phyloP scores from a whole-genome alignment of 371 early-diverging fungal species.

The Quaeritorhiza haematococci region DNA sequence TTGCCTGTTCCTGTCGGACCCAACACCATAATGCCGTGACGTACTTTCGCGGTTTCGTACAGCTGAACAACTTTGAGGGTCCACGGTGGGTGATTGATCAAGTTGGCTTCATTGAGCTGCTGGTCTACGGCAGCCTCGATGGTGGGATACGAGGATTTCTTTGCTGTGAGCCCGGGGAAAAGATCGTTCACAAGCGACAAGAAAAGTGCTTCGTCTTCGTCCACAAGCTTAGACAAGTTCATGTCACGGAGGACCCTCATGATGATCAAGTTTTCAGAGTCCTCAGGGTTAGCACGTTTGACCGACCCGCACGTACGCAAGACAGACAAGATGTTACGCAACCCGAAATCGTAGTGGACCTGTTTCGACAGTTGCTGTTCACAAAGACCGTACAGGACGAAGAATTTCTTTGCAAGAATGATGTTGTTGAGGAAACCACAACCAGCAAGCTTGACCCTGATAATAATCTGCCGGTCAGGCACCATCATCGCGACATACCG shows the following conservation, averaged over 20 bases:
- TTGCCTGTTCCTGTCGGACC: constrained; percentile 62
- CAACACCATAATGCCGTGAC: constrained; percentile 61
- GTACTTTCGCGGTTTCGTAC: constrained; percentile 54
- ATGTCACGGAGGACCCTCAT: constrained; percentile 62
- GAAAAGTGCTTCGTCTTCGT: constrained; percentile 59
- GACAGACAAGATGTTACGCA: constrained; percentile 60
- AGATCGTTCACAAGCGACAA: constrained; percentile 53
- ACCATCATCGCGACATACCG: constrained; percentile 67
- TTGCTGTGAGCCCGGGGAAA: constrained; percentile 54
- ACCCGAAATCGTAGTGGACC: constrained; percentile 66
- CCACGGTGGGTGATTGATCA: constrained; percentile 57
- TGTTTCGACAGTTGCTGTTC: constrained; percentile 59
- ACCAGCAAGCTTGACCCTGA: constrained; percentile 59
- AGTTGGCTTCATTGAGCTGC: constrained; percentile 46
- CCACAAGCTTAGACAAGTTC: constrained; percentile 60
- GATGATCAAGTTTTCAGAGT: constrained; percentile 52
- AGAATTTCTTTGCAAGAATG: constrained; percentile 57
- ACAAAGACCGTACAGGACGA: constrained; percentile 55
- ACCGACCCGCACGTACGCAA: constrained; percentile 56
- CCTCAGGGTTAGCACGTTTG: constrained; percentile 57
- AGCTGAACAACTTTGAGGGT: constrained; percentile 58
- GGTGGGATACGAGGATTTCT: constrained; percentile 50
- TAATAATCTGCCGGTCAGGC: constrained; percentile 62
- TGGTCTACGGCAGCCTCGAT: constrained; percentile 55
- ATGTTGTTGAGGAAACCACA: constrained; percentile 58